Evolutionary conservation across 2,329 filamentous ascomycete genomes (phyloP), one percentile per base, ranked within the genome.

Genomic region (Curvularia eragrostidis): DNA sequence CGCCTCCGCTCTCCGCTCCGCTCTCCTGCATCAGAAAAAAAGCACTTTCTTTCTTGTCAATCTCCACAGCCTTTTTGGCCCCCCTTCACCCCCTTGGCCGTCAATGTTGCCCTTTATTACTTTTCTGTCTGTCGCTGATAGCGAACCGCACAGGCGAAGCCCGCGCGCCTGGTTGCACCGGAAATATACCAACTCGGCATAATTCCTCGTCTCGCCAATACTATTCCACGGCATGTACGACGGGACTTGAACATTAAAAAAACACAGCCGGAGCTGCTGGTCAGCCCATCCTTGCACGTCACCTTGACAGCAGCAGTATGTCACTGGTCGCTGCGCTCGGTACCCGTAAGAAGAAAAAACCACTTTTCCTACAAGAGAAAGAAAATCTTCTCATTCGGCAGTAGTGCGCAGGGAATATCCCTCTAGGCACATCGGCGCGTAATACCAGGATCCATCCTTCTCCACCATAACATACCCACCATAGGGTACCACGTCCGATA

Each of bases 11-110:
- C 23, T n/a, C n/a, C n/a, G 39, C 30, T 49, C 44, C 38, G 55
- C 50, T 57, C 48, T 54, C 55, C 50, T 44, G 55, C 55, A 54
- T 54, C n/a, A 34, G 4, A 26, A 4, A 18, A n/a, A 18, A 36
- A 36, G 8, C 7, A 3, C 34, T 6, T 36, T 36, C 34, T 36
- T 26, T 46, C 54, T 15, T 36, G 30, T 34, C 44, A 41, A 36
- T 43, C 38, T 39, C 23, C 36, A 12, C 19, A 19, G n/a, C n/a
- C 19, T 3, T 41, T 19, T 38, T n/a, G n/a, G 34, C 34, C 15
- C 34, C 13, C 18, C 36, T 41, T 3, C 38, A 5, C 39, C 23
- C 23, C 39, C 21, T 42, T 42, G 3, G 39, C 39, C 21, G 21
- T 42, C 5, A 3, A 5, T 18, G 8, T 5, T 38, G 7, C 6